Percentiles rank a stretch among this genome's conserved stretches.
phyloP scores from a whole-genome alignment of 768 basidiomycete genomes.

The Collybia nuda region DNA sequence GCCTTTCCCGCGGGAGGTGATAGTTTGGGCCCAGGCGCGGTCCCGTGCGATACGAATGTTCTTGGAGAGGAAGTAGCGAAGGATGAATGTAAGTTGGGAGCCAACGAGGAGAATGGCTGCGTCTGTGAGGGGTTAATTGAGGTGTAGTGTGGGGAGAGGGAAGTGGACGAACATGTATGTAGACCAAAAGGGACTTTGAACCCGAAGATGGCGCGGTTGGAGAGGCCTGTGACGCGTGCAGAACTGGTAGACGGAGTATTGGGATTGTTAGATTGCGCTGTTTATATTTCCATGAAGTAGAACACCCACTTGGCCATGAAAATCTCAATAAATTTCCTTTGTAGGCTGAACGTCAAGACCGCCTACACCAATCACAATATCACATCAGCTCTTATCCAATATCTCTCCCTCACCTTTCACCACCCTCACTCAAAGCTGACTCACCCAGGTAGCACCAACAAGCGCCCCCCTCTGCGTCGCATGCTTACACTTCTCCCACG shows the following conservation, averaged over 20 bases:
- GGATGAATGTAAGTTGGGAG: constrained; percentile 70
- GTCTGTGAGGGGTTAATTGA: constrained; percentile 42
- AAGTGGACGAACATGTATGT: constrained; percentile 57
- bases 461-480: constrained; percentile 67
- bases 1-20: constrained; percentile 80
- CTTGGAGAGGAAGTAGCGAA: constrained; percentile 79
- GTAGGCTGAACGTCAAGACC: constrained; percentile 67
- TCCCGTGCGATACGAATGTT: constrained; percentile 81
- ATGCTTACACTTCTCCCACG: constrained; percentile 85
- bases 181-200: constrained; percentile 64
- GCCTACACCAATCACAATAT: background rate
- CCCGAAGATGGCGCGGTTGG: constrained; percentile 65
- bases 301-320: too few relatives aligned
- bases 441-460: constrained; percentile 72
- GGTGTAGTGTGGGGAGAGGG: background rate
- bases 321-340: constrained; percentile 61
- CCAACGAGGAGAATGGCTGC: constrained; percentile 74
- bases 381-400: too few relatives aligned
- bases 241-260: constrained; percentile 37
- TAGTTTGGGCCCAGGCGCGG: constrained; percentile 80
- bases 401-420: too few relatives aligned
- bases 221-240: constrained; percentile 60
- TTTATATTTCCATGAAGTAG: too few relatives aligned
- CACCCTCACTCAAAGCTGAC: constrained; percentile 13
- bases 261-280: too few relatives aligned